phyloP scores from a whole-genome alignment of 345 rosid genomes.

The Rhizophora apiculata region DNA sequence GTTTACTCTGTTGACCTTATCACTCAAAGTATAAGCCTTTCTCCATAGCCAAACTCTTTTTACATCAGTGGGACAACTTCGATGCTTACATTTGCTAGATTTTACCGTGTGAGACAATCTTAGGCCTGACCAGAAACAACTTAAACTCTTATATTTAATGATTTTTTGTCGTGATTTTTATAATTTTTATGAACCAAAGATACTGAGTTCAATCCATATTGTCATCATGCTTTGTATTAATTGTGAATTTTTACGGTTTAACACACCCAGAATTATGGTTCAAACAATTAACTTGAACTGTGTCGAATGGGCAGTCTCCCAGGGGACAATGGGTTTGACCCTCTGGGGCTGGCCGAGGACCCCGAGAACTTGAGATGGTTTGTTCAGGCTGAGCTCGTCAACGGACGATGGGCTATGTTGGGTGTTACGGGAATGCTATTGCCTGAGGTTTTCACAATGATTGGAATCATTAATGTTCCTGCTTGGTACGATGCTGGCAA shows the following conservation, averaged over 20 bases:
- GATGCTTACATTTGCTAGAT: too few relatives aligned
- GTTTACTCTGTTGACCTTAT: background rate
- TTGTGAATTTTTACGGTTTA: too few relatives aligned
- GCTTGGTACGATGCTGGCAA: constrained; percentile 91
- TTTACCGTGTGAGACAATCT: too few relatives aligned
- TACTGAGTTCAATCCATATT: too few relatives aligned
- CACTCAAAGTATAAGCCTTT: too few relatives aligned
- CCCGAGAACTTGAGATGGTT: constrained; percentile 91
- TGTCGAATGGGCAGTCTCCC: constrained; percentile 55
- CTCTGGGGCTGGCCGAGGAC: constrained; percentile 85
- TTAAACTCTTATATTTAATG: too few relatives aligned
- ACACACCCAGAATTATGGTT: background rate
- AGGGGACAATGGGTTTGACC: constrained; percentile 98
- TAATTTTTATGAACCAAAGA: too few relatives aligned
- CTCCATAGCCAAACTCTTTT: too few relatives aligned
- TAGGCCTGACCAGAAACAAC: too few relatives aligned
- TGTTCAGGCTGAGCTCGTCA: constrained; percentile 90
- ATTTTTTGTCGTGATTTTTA: too few relatives aligned
- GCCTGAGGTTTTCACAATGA: constrained; percentile 84
- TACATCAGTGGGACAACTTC: too few relatives aligned
- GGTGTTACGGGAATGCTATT: constrained; percentile 91
- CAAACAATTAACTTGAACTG: background rate
- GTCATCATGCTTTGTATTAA: too few relatives aligned
- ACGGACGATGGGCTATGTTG: constrained; percentile 90
- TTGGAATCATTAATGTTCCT: constrained; percentile 76